Base-by-base conservation (phyloP, 805 yeast species). In the Hanseniaspora osmophila region DNA sequence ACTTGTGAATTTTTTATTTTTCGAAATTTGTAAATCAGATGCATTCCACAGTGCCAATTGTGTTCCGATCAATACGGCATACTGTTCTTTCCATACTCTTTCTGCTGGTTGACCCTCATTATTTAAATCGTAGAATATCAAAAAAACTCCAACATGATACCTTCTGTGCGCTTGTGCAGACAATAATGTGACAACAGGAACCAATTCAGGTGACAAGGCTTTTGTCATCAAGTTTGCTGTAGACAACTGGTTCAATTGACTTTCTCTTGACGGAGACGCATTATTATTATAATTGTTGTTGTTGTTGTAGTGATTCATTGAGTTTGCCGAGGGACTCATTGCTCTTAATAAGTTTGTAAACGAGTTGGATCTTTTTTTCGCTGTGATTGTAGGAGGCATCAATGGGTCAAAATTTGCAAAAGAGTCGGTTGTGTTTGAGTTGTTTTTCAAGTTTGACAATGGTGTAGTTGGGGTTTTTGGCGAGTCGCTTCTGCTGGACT, bases 1-100 rank as follows among this genome's bases (percentile, higher is more conserved):
- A 27, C 57, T 57, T 7, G 47, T 50, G 45, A 66, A 64, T 40
- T 54, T 58, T 35, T 53, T 53, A 0, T 63, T 52, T 50, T 71
- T 71, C 49, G 68, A 70, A 15, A 49, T 51, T 12, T 80, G 76
- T 47, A 84, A 59, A 47, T 71, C 71, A 37, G 76, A 77, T 2
- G 86, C 85, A 58, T 87, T 87, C 96, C 97, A 92, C 50, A 85
- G 75, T 0, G 96, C 94, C 49, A 92, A 67, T 55, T 90, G 95
- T 48, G 85, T 84, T 17, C 98, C 98, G 3, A 85, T 77, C 38
- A 92, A 67, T 13, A 84, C 85, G 40, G 95, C 97, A 60, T 84
- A 92, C 19, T 88, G 95, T 64, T 92, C 96, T 45, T 73, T 71
- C 98, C 98, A 92, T 54, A 73, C 72, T 41, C 96, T 70, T 43